phyloP scores from a whole-genome alignment of 2,329 filamentous ascomycete species.

The Pleurostoma richardsiae region DNA sequence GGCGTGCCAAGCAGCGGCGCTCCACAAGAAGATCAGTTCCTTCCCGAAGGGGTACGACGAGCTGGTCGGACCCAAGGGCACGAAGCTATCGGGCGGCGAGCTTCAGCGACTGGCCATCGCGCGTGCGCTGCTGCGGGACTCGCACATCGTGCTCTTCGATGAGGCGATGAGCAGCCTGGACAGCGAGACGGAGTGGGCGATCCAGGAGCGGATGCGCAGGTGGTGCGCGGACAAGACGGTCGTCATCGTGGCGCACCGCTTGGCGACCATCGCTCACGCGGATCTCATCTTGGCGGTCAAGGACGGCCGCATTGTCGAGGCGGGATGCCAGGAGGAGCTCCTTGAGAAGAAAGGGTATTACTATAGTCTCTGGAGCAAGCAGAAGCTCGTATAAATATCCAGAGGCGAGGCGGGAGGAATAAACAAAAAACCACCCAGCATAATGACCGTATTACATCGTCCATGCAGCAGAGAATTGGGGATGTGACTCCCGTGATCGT shows the following conservation, averaged over 20 bases:
- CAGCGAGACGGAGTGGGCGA: slow-evolving; percentile 8
- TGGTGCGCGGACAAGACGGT: slow-evolving; percentile 4
- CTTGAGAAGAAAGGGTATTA: slow-evolving; percentile 1
- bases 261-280: slow-evolving; percentile 2
- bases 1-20: slow-evolving; percentile 55
- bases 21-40: slow-evolving; percentile 58
- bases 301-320: neutral
- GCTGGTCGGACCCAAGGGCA: slow-evolving; percentile 40
- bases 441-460: too few species aligned
- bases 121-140: slow-evolving; percentile 13
- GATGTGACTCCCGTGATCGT: too few species aligned
- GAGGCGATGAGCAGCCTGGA: slow-evolving; percentile 9
- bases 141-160: slow-evolving; percentile 7
- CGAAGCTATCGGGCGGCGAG: slow-evolving; percentile 46
- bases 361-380: neutral
- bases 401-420: neutral
- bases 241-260: slow-evolving; percentile 5
- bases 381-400: neutral
- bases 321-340: neutral
- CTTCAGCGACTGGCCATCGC: slow-evolving; percentile 43
- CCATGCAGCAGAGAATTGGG: too few species aligned
- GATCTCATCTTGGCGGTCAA: slow-evolving; percentile 1
- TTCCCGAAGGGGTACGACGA: slow-evolving; percentile 49
- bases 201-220: slow-evolving; percentile 5
- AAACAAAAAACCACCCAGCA: too few species aligned